phyloP scores from a whole-genome alignment of 805 yeast genomes.

The Saturnispora galanensis region DNA sequence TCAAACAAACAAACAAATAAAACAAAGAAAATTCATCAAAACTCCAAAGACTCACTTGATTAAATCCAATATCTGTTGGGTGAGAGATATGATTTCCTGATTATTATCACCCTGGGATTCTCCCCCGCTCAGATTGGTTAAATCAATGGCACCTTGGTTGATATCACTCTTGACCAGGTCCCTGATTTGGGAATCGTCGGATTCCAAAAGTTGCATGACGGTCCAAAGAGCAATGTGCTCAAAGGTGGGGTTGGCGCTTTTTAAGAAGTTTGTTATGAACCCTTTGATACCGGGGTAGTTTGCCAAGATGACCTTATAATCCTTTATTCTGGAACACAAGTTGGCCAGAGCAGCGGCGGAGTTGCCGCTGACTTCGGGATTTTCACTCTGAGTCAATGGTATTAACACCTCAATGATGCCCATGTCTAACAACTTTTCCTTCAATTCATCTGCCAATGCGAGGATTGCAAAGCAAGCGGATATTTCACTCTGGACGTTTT shows the following conservation, averaged over 20 bases:
- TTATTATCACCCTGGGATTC: constrained; percentile 21
- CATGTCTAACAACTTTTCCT: constrained; percentile 69
- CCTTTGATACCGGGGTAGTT: constrained; percentile 89
- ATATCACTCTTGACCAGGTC: constrained; percentile 26
- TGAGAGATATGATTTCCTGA: constrained; percentile 28
- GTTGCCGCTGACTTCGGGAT: constrained; percentile 95
- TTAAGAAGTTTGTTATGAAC: constrained; percentile 70
- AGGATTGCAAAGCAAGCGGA: constrained; percentile 95
- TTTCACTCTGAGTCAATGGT: constrained; percentile 79
- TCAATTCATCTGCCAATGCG: constrained; percentile 92
- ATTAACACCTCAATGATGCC: constrained; percentile 82
- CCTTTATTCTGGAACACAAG: constrained; percentile 80
- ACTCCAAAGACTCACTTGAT: constrained; percentile 16
- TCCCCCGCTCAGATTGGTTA: constrained; percentile 27
- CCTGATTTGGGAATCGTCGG: constrained; percentile 59
- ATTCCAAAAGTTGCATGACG: constrained; percentile 81
- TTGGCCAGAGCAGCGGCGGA: constrained; percentile 98
- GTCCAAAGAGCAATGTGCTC: constrained; percentile 99
- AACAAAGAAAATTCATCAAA: not conserved
- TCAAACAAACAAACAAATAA: not conserved
- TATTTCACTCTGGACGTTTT: constrained; percentile 89
- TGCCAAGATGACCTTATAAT: constrained; percentile 67
- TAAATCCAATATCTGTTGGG: constrained; percentile 29
- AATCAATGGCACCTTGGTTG: constrained; percentile 24
- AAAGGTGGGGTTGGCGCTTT: constrained; percentile 81